Conservation (phyloP, 2,329 filamentous ascomycete species). For the Xylaria hypoxylon region DNA sequence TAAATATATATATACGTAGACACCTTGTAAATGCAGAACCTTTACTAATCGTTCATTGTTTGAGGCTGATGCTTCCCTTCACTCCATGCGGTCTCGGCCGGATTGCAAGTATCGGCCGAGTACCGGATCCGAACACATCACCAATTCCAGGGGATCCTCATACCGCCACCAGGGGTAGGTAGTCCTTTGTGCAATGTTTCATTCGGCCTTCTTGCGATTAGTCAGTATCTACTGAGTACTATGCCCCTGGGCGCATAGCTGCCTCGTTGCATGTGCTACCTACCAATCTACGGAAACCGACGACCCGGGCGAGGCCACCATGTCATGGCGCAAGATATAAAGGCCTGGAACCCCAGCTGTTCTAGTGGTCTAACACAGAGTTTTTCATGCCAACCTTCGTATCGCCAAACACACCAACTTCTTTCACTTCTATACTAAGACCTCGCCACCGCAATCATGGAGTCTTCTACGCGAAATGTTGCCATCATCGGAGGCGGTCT, state of each 20-base stretch:
- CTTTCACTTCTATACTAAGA: not conserved
- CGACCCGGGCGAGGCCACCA: too few species aligned
- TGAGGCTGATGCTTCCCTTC: too few species aligned
- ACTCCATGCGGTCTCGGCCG: not conserved
- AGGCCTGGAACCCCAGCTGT: not conserved
- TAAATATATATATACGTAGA: not conserved
- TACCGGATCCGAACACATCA: slow-evolving; percentile 8
- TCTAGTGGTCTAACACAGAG: not conserved
- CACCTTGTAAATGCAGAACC: too few species aligned
- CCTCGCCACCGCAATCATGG: slow-evolving; percentile 1
- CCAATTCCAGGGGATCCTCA: too few species aligned
- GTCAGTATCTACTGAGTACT: too few species aligned
- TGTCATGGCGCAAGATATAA: too few species aligned
- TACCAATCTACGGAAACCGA: not conserved
- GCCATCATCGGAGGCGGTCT: slow-evolving; percentile 29
- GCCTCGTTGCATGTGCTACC: too few species aligned
- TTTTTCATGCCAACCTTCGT: not conserved
- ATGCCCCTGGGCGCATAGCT: too few species aligned
- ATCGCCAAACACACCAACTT: not conserved
- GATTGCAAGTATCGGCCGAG: slow-evolving; percentile 1
- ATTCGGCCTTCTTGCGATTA: not conserved
- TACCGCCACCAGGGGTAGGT: not conserved
- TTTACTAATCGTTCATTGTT: too few species aligned
- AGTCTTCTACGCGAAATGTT: slow-evolving; percentile 17
- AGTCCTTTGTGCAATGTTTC: not conserved